Evolutionary conservation across 2,329 filamentous ascomycete genomes (phyloP).

Genomic region (Arthroderma sp.): DNA sequence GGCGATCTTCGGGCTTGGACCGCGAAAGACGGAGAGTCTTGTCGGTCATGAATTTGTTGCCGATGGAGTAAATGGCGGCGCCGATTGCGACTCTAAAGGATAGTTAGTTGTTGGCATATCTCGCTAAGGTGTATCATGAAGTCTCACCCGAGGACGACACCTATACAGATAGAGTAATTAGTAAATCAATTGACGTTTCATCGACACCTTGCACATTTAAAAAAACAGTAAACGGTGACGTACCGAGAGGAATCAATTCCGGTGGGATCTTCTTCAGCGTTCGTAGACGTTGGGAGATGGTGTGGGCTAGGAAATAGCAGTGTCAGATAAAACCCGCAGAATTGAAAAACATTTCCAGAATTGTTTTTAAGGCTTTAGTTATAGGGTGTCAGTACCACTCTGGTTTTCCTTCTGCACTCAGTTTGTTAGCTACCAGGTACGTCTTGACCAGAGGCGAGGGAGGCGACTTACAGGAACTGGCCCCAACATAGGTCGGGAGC

Average conservation of each 20-base stretch:
- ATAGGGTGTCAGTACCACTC: conserved; percentile 37
- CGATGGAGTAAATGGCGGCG: conserved; percentile 70
- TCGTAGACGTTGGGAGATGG: conserved; percentile 87
- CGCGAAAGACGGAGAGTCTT: conserved; percentile 81
- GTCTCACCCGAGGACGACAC: conserved; percentile 72
- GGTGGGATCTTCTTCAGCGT: conserved; percentile 79
- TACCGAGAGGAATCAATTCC: conserved; percentile 91
- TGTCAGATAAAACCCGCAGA: conserved; percentile 2
- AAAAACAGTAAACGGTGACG: conserved; percentile 20
- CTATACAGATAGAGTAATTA: conserved; percentile 35
- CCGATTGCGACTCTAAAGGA: conserved; percentile 48
- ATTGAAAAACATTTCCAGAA: neutral
- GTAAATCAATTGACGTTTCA: neutral
- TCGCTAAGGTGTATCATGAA: conserved; percentile 7
- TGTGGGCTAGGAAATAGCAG: conserved; percentile 55
- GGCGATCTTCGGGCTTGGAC: conserved; percentile 40
- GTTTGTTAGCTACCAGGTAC: conserved; percentile 26
- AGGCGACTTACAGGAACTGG: conserved; percentile 55
- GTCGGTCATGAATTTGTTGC: conserved; percentile 73
- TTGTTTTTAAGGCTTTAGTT: too few species aligned
- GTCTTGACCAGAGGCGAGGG: conserved; percentile 12
- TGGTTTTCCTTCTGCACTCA: conserved; percentile 48
- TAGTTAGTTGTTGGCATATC: conserved; percentile 13
- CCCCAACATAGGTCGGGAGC: conserved; percentile 33
- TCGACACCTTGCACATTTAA: neutral